Base-by-base conservation (phyloP, 176 grass and related monocot species). In the Coix lacrymajobi region DNA sequence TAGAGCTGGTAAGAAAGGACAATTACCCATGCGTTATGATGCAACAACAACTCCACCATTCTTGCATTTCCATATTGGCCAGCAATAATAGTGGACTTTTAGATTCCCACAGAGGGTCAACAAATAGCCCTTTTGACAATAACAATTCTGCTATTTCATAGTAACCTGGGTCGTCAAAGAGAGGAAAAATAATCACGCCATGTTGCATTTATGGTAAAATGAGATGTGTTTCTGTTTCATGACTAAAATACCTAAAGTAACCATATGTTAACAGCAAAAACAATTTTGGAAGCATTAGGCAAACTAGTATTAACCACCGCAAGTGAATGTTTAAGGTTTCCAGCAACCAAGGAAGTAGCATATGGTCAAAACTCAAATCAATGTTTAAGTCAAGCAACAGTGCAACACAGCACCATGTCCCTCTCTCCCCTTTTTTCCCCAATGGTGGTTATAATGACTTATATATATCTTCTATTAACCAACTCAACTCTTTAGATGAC, bases 11-110 rank as follows among this genome's bases (percentile, higher is more conserved):
- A 54, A 58, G 66, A 58, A 70, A 56, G 25, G 43, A 81, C 20
- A 30, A 56, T 70, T 81, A 81, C 79, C 11, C 30, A 3, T 70
- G 79, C 66, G 5, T 14, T 1, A 81, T 81, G 29, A 25, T 25
- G 48, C 66, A 81, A 39, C 15, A 81, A 38, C 29, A 81, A 70
- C 40, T 58, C 16, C 48, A 81, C 29, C 16, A 81, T 81, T 70
- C 48, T 70, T 40, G 14, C 8, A 81, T 41, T 19, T 81, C 79
- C 79, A 40, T 14, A 17, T 57, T 70, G 15, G 25, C 66, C 46
- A 70, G 79, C 79, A 70, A 70, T 69, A 37, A 56, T 69, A 81
- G 65, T 81, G 79, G 65, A n/a, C 17, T 56, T 75, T 15, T n/a
- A 34, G n/a, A 24, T 48, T 19, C 8, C 34, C 52, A 77, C 4